Evolutionary conservation across 352 stramenopile genomes (phyloP), one percentile per base, ranked within the genome.

Genomic region (Phytophthora agathidicida): DNA sequence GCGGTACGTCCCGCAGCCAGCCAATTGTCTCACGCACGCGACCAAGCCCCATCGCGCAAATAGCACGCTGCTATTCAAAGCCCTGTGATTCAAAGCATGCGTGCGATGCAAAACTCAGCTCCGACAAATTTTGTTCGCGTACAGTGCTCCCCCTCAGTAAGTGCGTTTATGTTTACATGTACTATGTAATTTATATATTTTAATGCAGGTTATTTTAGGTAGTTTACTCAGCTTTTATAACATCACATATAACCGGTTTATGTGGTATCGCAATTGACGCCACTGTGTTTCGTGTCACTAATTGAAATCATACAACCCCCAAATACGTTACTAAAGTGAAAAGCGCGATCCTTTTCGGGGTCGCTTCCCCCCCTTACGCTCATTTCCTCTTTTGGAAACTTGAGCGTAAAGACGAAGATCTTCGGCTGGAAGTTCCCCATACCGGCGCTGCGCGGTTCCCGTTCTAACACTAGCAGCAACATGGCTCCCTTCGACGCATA

Each of bases 401-500:
- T 51, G 35, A 75, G 62, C 63, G 48, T 61, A 71, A 75, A 74
- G 61, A 75, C 50, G 56, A 75, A 75, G 67, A 75, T 75, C 57
- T 75, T 75, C 57, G 51, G 51, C 33, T 72, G 50, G 39, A 75
- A 71, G 31, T 31, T 67, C 55, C 61, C 36, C 41, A 27, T 65
- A 38, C 58, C 58, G 17, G 64, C 58, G 59, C 59, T 73, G 64
- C 64, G 64, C 35, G 58, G 64, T 54, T 26, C 31, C 31, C 64
- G 51, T 59, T 31, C 43, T 31, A 64, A 64, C 64, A 45, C 58
- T 51, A 68, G 44, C 50, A 67, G 22, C 39, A 71, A 19, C 41
- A 91, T 91, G 81, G 50, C 74, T 7, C 53, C 74, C 43, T 96
- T 93, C 59, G 75, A 80, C 50, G 80, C 75, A 14, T 96, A 89